Evolutionary conservation across 371 early-diverging fungal genomes (phyloP), one percentile per base, ranked within the genome.

Genomic region (Conidiobolus incongruus): DNA sequence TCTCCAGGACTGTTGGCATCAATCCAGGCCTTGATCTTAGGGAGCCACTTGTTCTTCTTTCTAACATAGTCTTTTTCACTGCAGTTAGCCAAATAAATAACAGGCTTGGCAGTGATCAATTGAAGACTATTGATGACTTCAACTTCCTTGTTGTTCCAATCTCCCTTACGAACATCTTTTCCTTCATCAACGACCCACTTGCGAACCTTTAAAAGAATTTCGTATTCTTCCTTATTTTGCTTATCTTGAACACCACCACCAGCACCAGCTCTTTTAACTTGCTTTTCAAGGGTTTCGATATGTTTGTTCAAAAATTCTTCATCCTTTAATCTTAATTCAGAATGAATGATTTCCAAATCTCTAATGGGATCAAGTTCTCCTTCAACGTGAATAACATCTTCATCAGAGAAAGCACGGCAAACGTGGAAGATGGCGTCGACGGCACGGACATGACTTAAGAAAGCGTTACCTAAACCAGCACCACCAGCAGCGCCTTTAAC

Each of bases 341-440:
- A 75, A 40, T 81, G 76, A 40, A 95, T 90, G 47, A 79, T 83
- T 44, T 77, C 75, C 23, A 88, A 58, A 63, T 95, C 96, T 39
- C 88, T 68, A 22, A 85, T 54, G 13, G 96, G 91, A 55, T 91
- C 79, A 5, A 95, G 66, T 29, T 66, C 68, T 34, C 79, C 76
- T 43, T 91, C 92, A 12, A 89, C 87, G 59, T 92, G 93, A n/a
- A 77, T 67, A 21, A 95, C 65, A 42, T 83, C 81, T 10, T 68
- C 66, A 53, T 88, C 85, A 28, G 77, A 73, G 62, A 92, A 95
- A 6, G 64, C 69, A 47, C 77, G 75, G 31, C 79, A 75, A 20
- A 93, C 70, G 50, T 93, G 93, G 61, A 81, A 92, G 38, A 96
- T 83, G 41, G 84, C 92, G 62, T 95, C 93, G 0, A 85, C 84